Conservation (phyloP, 805 yeast species). For the Wickerhamomyces chambardii region DNA sequence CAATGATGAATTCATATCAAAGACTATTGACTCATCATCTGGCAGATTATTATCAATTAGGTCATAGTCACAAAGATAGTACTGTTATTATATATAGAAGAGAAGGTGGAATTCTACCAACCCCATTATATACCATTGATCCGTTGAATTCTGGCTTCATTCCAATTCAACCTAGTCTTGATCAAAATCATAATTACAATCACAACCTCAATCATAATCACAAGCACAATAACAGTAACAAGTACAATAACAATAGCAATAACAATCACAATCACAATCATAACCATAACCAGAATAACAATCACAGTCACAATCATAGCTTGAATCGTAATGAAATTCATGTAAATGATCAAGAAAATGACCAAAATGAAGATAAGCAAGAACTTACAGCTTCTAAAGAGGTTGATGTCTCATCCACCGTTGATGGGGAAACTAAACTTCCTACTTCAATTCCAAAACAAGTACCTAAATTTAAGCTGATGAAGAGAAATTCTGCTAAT, state of each 20-base stretch:
- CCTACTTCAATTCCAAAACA: background rate
- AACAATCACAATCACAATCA: too few relatives aligned
- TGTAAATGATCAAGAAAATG: too few relatives aligned
- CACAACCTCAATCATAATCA: background rate
- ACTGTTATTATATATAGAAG: background rate
- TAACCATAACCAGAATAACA: too few relatives aligned
- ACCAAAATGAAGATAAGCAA: too few relatives aligned
- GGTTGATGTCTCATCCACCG: background rate
- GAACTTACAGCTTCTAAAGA: too few relatives aligned
- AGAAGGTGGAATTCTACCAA: background rate
- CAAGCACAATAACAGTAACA: too few relatives aligned
- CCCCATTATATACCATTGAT: background rate
- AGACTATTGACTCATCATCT: constrained; percentile 61
- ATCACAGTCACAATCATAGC: too few relatives aligned
- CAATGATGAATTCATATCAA: constrained; percentile 52
- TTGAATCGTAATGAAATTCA: too few relatives aligned
- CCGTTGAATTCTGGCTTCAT: too few relatives aligned
- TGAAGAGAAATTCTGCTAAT: constrained; percentile 13
- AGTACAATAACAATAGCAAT: too few relatives aligned
- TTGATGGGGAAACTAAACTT: constrained; percentile 2
- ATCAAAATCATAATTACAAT: too few relatives aligned
- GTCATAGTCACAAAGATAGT: constrained; percentile 27
- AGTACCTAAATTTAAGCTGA: constrained; percentile 9
- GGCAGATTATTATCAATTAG: constrained; percentile 56
- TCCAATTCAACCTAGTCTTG: background rate